Percentiles rank a stretch among this genome's conserved stretches.
These are phyloP conservation scores for Coemansia sp. DNA, from an alignment of 192 early-diverging fungal species.

Conservation along the genomic window DNA sequence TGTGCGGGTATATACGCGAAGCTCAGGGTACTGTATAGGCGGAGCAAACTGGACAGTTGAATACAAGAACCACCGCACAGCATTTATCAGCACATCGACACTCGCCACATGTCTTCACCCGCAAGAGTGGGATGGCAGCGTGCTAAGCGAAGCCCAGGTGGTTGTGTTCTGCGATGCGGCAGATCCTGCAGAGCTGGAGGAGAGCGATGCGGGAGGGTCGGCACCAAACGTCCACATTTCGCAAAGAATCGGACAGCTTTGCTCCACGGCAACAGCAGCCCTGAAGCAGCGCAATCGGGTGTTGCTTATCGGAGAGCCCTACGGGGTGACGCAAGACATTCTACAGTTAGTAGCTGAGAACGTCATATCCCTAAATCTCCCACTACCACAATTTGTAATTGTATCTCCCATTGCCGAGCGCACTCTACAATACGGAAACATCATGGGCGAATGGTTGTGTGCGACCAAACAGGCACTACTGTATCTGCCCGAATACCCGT, in stretches of 20 bases:
- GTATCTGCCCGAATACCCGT: slow-evolving; percentile 63
- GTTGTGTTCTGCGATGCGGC: slow-evolving; percentile 50
- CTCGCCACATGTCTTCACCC: slow-evolving; percentile 45
- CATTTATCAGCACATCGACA: slow-evolving; percentile 52
- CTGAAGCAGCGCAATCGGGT: slow-evolving; percentile 64
- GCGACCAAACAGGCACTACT: slow-evolving; percentile 62
- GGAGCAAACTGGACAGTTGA: slow-evolving; percentile 73
- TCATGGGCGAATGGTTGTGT: slow-evolving; percentile 85
- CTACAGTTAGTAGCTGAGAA: slow-evolving; percentile 62
- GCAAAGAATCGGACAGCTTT: slow-evolving; percentile 40
- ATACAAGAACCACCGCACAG: slow-evolving; percentile 55
- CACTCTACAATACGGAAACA: slow-evolving; percentile 76
- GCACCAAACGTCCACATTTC: slow-evolving; percentile 23
- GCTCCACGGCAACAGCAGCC: slow-evolving; percentile 46
- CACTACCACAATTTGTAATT: slow-evolving; percentile 66
- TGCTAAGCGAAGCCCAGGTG: slow-evolving; percentile 38
- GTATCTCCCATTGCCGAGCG: slow-evolving; percentile 74
- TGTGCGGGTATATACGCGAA: slow-evolving; percentile 62
- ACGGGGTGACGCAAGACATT: slow-evolving; percentile 75
- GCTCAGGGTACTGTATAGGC: slow-evolving; percentile 73
- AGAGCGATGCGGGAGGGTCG: slow-evolving; percentile 6
- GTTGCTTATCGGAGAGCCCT: slow-evolving; percentile 65
- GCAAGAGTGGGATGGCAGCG: slow-evolving; percentile 50
- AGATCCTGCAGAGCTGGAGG: slow-evolving; percentile 25
- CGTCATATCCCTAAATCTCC: slow-evolving; percentile 58